Percentiles rank a stretch among this genome's conserved stretches.
phyloP scores from a whole-genome alignment of 2,329 filamentous ascomycete species.

The Trichoderma sp. region DNA sequence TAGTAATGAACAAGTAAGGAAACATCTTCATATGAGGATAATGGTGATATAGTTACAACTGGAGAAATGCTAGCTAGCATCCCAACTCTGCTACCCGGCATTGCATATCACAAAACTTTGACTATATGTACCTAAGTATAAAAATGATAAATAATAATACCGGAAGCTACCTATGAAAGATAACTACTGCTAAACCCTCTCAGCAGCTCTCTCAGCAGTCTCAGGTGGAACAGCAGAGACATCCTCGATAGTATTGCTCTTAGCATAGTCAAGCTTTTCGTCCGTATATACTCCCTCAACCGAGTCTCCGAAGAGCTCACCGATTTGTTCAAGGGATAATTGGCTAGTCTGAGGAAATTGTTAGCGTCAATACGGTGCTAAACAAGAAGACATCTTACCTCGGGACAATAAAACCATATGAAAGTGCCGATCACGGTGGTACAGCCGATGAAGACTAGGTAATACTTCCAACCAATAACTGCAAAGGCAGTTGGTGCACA shows the following conservation, averaged over 20 bases:
- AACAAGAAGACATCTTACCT: background rate
- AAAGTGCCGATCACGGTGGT: background rate
- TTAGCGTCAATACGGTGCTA: background rate
- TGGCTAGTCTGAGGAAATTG: background rate
- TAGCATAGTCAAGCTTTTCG: background rate
- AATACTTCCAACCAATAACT: slow-evolving; percentile 11
- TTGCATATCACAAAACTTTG: background rate
- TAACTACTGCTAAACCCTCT: background rate
- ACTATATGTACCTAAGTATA: background rate
- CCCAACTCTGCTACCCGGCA: background rate
- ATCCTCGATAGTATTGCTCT: background rate
- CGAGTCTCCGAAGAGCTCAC: background rate
- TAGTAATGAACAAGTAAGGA: background rate
- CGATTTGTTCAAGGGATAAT: background rate
- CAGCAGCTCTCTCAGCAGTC: background rate
- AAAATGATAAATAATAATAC: background rate
- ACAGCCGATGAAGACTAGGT: background rate
- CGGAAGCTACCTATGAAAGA: background rate
- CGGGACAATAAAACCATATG: background rate
- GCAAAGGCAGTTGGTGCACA: slow-evolving; percentile 3
- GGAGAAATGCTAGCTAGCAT: background rate
- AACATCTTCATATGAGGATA: background rate
- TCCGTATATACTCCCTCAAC: background rate
- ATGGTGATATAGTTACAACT: background rate
- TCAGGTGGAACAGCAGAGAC: background rate